Evolutionary conservation across 2,329 filamentous ascomycete genomes (phyloP), one percentile per base, ranked within the genome.

Genomic region (Macrophomina pseudophaseolina): DNA sequence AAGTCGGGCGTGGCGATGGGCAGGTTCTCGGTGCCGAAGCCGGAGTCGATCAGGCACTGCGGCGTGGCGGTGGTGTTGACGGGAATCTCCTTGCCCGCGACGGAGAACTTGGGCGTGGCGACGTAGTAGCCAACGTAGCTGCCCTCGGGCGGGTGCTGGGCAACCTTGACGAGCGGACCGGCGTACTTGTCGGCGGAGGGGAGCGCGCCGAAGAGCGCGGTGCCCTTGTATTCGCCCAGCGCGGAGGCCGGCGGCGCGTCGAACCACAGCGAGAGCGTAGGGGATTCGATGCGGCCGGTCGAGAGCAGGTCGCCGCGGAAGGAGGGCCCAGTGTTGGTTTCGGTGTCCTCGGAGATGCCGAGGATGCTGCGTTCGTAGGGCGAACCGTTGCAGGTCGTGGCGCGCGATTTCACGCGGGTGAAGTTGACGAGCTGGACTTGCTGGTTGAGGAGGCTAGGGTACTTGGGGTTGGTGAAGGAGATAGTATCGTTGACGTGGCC

Each of bases 241-340:
- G 69, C 53, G 38, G 69, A 69, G 3, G 65, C 66, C 6, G 73
- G 71, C 9, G 72, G 68, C 59, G 72, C 69, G 64, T 78, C 74
- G 68, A 79, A 77, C 76, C 77, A 79, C 71, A 78, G 73, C 70
- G 75, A 71, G 7, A 77, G 75, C 23, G 72, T 68, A 28, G 72
- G 71, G 5, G 67, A 69, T 9, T 46, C 63, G 51, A 78, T 74
- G 23, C 65, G 56, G 1, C 75, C 75, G 5, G 68, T 64, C 33
- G 75, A 68, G 12, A 74, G 73, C 2, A 79, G 73, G 53, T 77
- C 71, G 54, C 76, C 72, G 35, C 77, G 72, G 64, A 79, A 70
- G 4, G 71, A 71, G 0, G 77, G 76, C 3, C 74, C 73, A 2
- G 69, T 60, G 3, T 69, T 74, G 33, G 40, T 54, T 53, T 68